Evolutionary conservation across 108 stramenopile species (phyloP), one percentile per base, ranked within the genome.

Genomic region (Cyclostephanos invisitatus): DNA sequence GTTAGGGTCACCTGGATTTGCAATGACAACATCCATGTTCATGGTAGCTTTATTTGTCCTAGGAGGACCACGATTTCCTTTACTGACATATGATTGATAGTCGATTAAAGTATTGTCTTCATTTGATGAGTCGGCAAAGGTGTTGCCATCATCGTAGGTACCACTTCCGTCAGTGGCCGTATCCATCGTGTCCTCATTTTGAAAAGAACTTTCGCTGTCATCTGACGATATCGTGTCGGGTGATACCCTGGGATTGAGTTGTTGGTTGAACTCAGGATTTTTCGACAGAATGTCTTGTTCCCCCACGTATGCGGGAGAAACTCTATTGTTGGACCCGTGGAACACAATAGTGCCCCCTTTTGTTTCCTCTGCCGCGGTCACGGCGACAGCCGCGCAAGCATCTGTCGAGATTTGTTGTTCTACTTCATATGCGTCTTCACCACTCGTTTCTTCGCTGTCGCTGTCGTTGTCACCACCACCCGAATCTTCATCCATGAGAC

Each of bases 21-120:
- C 46, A 27, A 68, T 27, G 37, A 79, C 71, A 59, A 79, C 78
- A 68, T 72, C 71, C 67, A 68, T 72, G 44, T 75, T 67, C 14
- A 75, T 68, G 40, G 51, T 62, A 48, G 67, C 68, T 50, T 46
- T 46, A 0, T 46, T 46, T 46, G 44, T 46, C 12, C 2, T 40
- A 0, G 40, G 40, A 40, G 11, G 44, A 15, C 44, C 44, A 46
- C 1, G 44, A 46, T 11, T 7, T 7, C 36, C 40, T 11, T 40
- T 7, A 40, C 40, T 40, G 40, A 40, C 7, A 40, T 8, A 40
- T 40, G 40, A 40, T 32, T 32, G 32, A 40, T 3, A 40, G 40
- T 40, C 40, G 40, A 40, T 40, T 7, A 40, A 40, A 11, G 60
- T 53, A 9, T 5, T 42, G 36, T 21, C 36, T 0, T 36, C 60